A percentile compares a stretch with the other conserved stretches of the same genome.
Evolutionary conservation across 2,329 filamentous ascomycete species (phyloP).

Genomic region (Thelonectria rubi): DNA sequence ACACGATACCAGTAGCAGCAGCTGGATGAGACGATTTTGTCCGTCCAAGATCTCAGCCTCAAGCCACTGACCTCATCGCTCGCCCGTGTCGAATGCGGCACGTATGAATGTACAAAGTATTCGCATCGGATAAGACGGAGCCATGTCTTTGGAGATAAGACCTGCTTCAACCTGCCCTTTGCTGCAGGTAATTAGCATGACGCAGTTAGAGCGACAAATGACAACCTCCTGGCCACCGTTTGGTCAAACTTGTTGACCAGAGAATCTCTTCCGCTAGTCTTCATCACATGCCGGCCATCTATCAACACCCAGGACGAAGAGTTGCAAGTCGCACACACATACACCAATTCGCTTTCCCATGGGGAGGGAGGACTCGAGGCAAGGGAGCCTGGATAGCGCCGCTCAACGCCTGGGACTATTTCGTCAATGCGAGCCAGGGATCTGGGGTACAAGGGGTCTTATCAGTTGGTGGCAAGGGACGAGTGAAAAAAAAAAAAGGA

Average conservation of each 20-base stretch:
- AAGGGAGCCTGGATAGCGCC: not conserved
- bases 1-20: no score
- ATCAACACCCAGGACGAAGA: no score
- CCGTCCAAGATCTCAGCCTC: not conserved
- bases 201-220: no score
- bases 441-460: slow-evolving; percentile 33
- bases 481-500: no score
- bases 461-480: slow-evolving; percentile 29
- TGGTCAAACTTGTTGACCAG: no score
- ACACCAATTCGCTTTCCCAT: slow-evolving; percentile 7
- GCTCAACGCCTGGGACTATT: not conserved
- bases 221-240: no score
- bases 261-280: no score
- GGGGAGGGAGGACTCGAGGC: slow-evolving; percentile 1
- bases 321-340: no score
- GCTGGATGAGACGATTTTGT: no score
- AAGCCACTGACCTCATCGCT: slow-evolving; percentile 2
- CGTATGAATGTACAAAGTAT: not conserved
- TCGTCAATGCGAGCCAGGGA: slow-evolving; percentile 23
- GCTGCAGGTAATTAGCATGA: no score
- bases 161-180: no score
- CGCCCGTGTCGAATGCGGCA: not conserved
- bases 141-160: not conserved
- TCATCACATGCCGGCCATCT: no score
- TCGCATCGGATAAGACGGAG: not conserved